Evolutionary conservation across 305 asterid genomes (phyloP).

Genomic region (Fraxinus greggii): DNA sequence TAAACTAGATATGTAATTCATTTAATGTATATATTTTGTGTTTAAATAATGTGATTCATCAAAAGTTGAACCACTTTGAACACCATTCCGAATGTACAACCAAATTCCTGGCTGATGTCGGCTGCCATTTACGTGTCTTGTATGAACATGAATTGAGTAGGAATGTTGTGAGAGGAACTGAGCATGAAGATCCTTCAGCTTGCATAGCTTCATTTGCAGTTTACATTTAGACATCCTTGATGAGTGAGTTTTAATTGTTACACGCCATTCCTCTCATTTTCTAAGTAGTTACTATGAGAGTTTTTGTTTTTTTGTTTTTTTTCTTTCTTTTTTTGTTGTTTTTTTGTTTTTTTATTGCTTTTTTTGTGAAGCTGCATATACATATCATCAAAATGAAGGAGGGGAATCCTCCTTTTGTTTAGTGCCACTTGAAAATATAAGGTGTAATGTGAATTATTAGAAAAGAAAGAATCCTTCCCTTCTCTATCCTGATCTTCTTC

Average conservation of each 20-base stretch:
- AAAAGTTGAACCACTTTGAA: not conserved
- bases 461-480: not conserved
- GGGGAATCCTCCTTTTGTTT: not conserved
- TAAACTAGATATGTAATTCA: not conserved
- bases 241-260: not conserved
- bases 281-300: not conserved
- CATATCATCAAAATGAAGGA: too few relatives aligned
- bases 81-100: not conserved
- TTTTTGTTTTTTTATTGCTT: too few relatives aligned
- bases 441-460: not conserved
- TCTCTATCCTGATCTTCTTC: not conserved
- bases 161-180: not conserved
- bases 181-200: not conserved
- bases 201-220: not conserved
- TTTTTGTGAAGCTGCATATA: not conserved
- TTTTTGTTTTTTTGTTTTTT: too few relatives aligned
- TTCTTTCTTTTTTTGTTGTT: too few relatives aligned
- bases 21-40: not conserved
- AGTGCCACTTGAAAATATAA: not conserved
- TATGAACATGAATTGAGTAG: not conserved
- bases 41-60: not conserved
- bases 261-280: not conserved
- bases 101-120: not conserved
- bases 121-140: not conserved
- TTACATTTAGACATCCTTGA: not conserved